Evolutionary conservation across 1,284 basidiomycete species (phyloP), one percentile per base, ranked within the genome.

Genomic region (Phaffia rhodozyma): DNA sequence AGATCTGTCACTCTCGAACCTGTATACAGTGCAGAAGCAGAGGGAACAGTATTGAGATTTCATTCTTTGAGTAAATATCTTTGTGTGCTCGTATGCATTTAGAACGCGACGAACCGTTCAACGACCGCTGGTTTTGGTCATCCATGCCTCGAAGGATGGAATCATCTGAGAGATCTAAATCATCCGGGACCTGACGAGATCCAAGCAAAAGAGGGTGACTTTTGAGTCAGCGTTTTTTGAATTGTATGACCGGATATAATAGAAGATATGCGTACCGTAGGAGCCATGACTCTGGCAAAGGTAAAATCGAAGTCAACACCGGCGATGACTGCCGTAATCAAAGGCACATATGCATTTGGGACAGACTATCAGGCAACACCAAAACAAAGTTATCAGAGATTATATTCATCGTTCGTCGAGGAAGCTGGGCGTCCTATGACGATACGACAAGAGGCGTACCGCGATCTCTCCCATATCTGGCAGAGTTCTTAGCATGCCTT

Each of bases 1-100:
- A 96, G 90, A 73, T 98, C 94, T 25, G 91, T 96, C 32, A 98
- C 93, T 61, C 96, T 84, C 56, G 93, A 96, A 67, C 93, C 90
- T 92, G 72, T 13, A 47, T 0, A 23, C 25, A 27, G 68, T 38
- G 58, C 34, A 51, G 51, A 30, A 32, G 13, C 38, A 25, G 47
- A 60, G 9, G 23, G 54, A 38, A 48, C n/a, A 20, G 29, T 53
- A 16, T 2, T 53, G 25, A 53, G 6, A 20, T 32, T 53, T 6
- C 6, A 20, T 53, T 32, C 32, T 53, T 11, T 29, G n/a, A 38
- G 16, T 25, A 13, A 32, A 50, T 38, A 32, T 47, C 48, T 43
- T 43, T 2, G 13, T 11, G 38, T 43, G 38, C 16, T 16, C 38
- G 13, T 7, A 2, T 7, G 13, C 13, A 43, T 16, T 43, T 47